Percentiles rank a stretch among this genome's conserved stretches.
These are phyloP conservation scores for Coemansia sp. DNA, from an alignment of 192 early-diverging fungal species.

Conservation along the genomic window DNA sequence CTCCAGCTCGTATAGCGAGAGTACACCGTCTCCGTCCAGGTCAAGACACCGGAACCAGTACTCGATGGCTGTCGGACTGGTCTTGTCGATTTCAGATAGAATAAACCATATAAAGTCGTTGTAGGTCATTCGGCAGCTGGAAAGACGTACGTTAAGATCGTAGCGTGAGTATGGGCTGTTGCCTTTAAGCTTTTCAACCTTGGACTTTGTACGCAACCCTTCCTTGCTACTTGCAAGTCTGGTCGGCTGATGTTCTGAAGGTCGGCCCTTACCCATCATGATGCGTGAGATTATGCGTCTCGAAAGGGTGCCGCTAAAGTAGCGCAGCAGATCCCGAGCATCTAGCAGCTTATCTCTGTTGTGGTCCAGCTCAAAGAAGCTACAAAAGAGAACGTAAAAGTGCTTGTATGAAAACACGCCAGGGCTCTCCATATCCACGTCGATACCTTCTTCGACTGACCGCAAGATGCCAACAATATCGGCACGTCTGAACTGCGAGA, in stretches of 20 bases:
- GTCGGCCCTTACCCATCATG: conserved; percentile 63
- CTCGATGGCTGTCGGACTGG: conserved; percentile 59
- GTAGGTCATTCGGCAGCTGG: conserved; percentile 69
- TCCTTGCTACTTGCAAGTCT: not conserved
- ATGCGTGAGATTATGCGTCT: conserved; percentile 67
- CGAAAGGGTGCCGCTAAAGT: conserved; percentile 72
- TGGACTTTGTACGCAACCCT: conserved; percentile 16
- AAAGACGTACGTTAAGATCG: conserved; percentile 38
- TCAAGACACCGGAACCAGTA: conserved; percentile 96
- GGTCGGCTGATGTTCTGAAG: conserved; percentile 16
- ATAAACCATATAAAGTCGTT: conserved; percentile 86
- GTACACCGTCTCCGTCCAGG: conserved; percentile 81
- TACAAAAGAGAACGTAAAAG: conserved; percentile 97
- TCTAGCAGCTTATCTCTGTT: conserved; percentile 84
- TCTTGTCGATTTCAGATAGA: conserved; percentile 79
- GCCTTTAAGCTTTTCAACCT: conserved; percentile 28
- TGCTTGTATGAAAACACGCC: conserved; percentile 96
- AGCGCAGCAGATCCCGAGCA: conserved; percentile 64
- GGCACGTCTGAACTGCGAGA: conserved; percentile 70
- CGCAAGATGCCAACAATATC: conserved; percentile 62
- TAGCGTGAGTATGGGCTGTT: conserved; percentile 28
- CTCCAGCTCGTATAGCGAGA: conserved; percentile 81
- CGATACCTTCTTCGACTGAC: conserved; percentile 66
- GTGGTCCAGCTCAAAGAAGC: conserved; percentile 91
- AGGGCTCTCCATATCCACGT: conserved; percentile 63